These are phyloP conservation scores for Anethum foeniculum DNA, from an alignment of 140 eudicot genomes.

Conservation along the genomic window DNA sequence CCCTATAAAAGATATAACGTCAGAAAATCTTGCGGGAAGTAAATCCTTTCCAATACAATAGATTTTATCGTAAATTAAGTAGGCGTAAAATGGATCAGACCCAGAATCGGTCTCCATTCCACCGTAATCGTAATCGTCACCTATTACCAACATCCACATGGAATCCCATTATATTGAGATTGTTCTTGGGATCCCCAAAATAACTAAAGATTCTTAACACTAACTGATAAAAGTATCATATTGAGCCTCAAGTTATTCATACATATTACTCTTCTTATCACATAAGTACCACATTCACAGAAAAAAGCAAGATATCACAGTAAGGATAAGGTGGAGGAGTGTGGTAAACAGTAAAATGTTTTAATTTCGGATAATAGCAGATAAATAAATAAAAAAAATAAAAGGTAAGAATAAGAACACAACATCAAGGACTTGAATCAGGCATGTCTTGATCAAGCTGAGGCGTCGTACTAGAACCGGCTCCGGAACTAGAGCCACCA, in stretches of 20 bases:
- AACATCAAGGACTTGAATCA: conserved; percentile 16
- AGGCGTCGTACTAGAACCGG: conserved; percentile 11
- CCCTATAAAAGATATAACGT: not conserved
- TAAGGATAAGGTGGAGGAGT: not conserved
- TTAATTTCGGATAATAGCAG: not conserved
- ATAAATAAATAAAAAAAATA: not conserved
- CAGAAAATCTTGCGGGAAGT: too few relatives aligned
- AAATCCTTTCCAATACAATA: not conserved
- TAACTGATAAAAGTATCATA: not conserved
- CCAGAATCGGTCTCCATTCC: not conserved
- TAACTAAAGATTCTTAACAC: not conserved
- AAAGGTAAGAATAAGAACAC: not conserved
- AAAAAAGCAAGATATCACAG: not conserved
- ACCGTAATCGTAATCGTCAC: too few relatives aligned
- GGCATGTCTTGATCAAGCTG: conserved; percentile 20
- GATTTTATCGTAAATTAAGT: not conserved
- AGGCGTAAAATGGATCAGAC: not conserved
- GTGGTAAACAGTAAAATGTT: conserved; percentile 1
- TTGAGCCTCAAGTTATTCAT: not conserved
- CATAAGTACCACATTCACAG: not conserved
- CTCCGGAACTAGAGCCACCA: conserved; percentile 27
- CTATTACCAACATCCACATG: not conserved
- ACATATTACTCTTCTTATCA: not conserved
- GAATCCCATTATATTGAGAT: not conserved
- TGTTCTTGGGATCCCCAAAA: not conserved